Evolutionary conservation across 805 yeast genomes (phyloP), one percentile per base, ranked within the genome.

Genomic region (Nakazawaea siamensis): DNA sequence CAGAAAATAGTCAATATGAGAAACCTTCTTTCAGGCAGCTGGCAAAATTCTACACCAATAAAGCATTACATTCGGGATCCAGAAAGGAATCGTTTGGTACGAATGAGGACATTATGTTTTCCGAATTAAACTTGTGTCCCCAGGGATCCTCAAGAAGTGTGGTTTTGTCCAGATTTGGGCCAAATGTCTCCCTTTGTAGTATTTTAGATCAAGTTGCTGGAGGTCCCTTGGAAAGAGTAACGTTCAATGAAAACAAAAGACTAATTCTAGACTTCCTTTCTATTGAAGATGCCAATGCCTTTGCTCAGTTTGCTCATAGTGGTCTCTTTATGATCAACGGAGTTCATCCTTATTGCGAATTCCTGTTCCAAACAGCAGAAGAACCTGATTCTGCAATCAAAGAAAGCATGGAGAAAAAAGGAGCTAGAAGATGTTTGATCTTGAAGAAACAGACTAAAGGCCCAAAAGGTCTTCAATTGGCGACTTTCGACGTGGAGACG

Each of bases 321-420:
- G 76, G 78, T 0, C 50, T 76, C 39, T 71, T 80, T 38, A 54
- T 67, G 20, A 64, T 80, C 17, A 79, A 81, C 51, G 88, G 90
- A 1, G 38, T 48, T 7, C 66, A 59, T 24, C 42, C 72, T n/a
- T 39, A 6, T 63, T 61, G 6, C 14, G n/a, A 4, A 29, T 13
- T 25, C 31, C 44, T 4, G 41, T 8, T 8, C 10, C 23, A 20
- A 20, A 7, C 45, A 4, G 13, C 27, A 5, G 31, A 13, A 7
- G 25, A 17, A 14, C 15, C 28, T 10, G 23, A 2, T 27, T 41
- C 8, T 26, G 68, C 66, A 32, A 60, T 70, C 45, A 5, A 4
- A 7, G 18, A 27, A n/a, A 15, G 15, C 11, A 27, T 27, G 29
- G 18, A 8, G n/a, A 15, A 27, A 7, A 52, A 57, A 29, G 73